phyloP scores from a whole-genome alignment of 176 grass and related monocot species.

The Raddia distichophylla region DNA sequence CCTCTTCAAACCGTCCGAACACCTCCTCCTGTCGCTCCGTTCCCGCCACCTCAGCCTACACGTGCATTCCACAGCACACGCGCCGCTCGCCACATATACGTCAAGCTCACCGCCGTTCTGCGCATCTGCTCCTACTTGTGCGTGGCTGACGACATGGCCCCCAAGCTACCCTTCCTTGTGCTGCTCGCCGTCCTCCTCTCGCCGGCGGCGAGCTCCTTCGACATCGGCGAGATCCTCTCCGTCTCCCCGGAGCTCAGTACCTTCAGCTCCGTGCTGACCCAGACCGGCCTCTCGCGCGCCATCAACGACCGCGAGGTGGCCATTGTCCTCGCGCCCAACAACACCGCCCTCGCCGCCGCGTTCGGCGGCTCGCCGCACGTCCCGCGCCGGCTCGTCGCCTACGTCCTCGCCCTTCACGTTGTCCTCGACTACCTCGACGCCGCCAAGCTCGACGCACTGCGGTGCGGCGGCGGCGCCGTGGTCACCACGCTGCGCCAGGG shows the following conservation, averaged over 20 bases:
- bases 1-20: slow-evolving; percentile 37
- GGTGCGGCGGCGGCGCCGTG: slow-evolving; percentile 35
- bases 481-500: slow-evolving; percentile 65
- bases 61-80: background rate
- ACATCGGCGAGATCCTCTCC: slow-evolving; percentile 52
- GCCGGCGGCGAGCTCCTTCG: slow-evolving; percentile 19
- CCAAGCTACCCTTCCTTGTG: background rate
- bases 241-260: slow-evolving; percentile 45
- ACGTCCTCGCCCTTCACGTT: slow-evolving; percentile 63
- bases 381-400: slow-evolving; percentile 12
- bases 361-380: background rate
- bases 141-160: slow-evolving; percentile 36
- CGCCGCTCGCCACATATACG: background rate
- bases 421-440: slow-evolving; percentile 65
- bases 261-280: slow-evolving; percentile 48
- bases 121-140: background rate
- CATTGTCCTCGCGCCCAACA: slow-evolving; percentile 64
- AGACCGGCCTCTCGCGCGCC: slow-evolving; percentile 46
- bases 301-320: slow-evolving; percentile 54
- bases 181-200: slow-evolving; percentile 31
- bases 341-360: slow-evolving; percentile 34
- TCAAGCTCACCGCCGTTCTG: background rate
- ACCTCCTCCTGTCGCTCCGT: slow-evolving; percentile 45
- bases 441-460: slow-evolving; percentile 36
- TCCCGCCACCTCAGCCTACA: slow-evolving; percentile 43